Evolutionary conservation across 192 early-diverging fungal species (phyloP).

Genomic region (Polychytrium aggregatum): DNA sequence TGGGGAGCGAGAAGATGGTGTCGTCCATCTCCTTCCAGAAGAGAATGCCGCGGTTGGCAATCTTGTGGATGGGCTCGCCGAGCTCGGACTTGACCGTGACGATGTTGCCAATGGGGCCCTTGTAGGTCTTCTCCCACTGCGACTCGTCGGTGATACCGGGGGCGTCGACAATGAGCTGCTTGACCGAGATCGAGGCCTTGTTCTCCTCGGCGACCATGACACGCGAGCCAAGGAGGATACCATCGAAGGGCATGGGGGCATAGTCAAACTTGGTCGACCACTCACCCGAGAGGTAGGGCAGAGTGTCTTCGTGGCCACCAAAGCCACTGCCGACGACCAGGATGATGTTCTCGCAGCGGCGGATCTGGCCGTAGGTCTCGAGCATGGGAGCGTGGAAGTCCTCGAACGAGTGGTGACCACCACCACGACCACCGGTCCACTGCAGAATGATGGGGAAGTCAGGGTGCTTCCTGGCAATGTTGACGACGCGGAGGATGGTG

Average conservation of each 20-base stretch:
- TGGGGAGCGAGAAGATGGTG: constrained; percentile 69
- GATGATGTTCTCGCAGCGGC: constrained; percentile 66
- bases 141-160: constrained; percentile 67
- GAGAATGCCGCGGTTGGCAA: constrained; percentile 70
- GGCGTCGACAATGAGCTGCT: constrained; percentile 76
- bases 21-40: constrained; percentile 74
- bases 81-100: constrained; percentile 79
- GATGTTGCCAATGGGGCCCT: constrained; percentile 63
- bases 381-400: constrained; percentile 89
- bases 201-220: constrained; percentile 91
- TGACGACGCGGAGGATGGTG: constrained; percentile 70
- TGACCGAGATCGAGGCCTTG: constrained; percentile 61
- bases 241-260: constrained; percentile 93
- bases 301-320: constrained; percentile 71
- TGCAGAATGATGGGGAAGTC: constrained; percentile 82
- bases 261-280: constrained; percentile 70
- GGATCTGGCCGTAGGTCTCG: constrained; percentile 70
- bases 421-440: constrained; percentile 94
- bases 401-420: constrained; percentile 94
- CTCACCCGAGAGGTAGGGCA: constrained; percentile 88
- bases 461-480: constrained; percentile 70
- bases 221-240: constrained; percentile 89
- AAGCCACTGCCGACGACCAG: constrained; percentile 88
- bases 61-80: constrained; percentile 87
- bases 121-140: constrained; percentile 79